Conservation (phyloP, 2,329 filamentous ascomycete species). For the Diaporthe caulivora region DNA sequence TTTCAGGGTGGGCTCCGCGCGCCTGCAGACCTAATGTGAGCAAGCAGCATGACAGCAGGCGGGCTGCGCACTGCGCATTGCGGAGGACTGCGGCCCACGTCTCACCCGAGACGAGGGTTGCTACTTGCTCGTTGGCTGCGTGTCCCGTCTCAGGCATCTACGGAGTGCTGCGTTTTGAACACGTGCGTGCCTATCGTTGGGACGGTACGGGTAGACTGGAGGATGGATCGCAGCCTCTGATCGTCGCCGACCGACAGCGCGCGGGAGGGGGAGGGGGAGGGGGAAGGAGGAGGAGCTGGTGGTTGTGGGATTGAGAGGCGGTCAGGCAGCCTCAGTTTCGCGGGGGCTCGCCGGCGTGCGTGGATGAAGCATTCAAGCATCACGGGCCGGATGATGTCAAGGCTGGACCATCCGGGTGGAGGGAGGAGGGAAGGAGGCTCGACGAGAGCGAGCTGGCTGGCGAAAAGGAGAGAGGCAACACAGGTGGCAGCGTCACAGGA, state of each 20-base stretch:
- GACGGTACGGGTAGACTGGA: neutral
- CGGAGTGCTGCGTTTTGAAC: too few species aligned
- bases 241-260: constrained; percentile 1
- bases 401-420: neutral
- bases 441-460: too few species aligned
- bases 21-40: constrained; percentile 20
- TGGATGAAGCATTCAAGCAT: neutral
- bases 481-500: constrained; percentile 1
- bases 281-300: too few species aligned
- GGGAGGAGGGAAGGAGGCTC: constrained; percentile 10
- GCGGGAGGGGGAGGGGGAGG: neutral
- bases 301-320: constrained; percentile 30
- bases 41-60: constrained; percentile 11
- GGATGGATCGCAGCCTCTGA: neutral
- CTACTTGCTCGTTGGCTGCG: constrained; percentile 18
- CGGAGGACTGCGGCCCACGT: constrained; percentile 10
- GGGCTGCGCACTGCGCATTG: too few species aligned
- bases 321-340: constrained; percentile 31
- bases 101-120: constrained; percentile 21
- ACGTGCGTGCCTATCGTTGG: neutral
- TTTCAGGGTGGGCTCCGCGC: constrained; percentile 37
- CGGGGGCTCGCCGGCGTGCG: neutral
- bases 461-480: constrained; percentile 3
- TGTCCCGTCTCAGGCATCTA: constrained; percentile 18
- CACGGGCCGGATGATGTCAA: constrained; percentile 22